These are phyloP conservation scores for Syzygium grande DNA, from an alignment of 345 rosid species.

Conservation along the genomic window DNA sequence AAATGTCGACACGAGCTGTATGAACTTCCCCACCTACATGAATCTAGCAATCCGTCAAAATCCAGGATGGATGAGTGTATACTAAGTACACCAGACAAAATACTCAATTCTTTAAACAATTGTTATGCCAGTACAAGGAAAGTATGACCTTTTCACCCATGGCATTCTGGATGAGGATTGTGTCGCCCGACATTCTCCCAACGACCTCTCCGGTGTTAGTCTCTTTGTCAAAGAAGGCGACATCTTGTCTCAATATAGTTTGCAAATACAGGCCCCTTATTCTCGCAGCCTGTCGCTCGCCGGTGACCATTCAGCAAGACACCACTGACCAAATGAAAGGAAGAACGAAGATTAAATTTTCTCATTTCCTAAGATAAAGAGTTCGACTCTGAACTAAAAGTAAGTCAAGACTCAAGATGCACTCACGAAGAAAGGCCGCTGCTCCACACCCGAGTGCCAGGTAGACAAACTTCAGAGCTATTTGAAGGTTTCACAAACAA, in stretches of 20 bases:
- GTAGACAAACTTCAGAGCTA: conserved; percentile 66
- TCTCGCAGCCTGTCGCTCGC: conserved; percentile 79
- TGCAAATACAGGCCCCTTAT: conserved; percentile 60
- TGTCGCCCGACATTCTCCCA: conserved; percentile 93
- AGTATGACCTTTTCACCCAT: conserved; percentile 83
- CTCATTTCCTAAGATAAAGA: not conserved
- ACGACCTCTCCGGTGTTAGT: conserved; percentile 84
- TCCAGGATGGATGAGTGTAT: not conserved
- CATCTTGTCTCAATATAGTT: conserved; percentile 73
- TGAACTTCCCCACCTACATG: conserved; percentile 74
- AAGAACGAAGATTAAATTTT: not conserved
- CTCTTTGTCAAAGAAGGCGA: conserved; percentile 68
- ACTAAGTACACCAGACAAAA: not conserved
- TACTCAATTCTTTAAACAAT: not conserved
- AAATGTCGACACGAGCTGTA: conserved; percentile 66
- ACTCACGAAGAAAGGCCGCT: conserved; percentile 73
- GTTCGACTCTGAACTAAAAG: not conserved
- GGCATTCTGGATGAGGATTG: conserved; percentile 90
- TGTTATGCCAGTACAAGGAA: not conserved
- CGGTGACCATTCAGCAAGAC: conserved; percentile 79
- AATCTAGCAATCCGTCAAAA: not conserved
- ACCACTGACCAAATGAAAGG: conserved; percentile 38
- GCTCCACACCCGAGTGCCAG: conserved; percentile 56
- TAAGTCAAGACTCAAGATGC: not conserved
- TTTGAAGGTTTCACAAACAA: conserved; percentile 20